Conservation (phyloP, 345 rosid genomes). For the Syzygium grande region DNA sequence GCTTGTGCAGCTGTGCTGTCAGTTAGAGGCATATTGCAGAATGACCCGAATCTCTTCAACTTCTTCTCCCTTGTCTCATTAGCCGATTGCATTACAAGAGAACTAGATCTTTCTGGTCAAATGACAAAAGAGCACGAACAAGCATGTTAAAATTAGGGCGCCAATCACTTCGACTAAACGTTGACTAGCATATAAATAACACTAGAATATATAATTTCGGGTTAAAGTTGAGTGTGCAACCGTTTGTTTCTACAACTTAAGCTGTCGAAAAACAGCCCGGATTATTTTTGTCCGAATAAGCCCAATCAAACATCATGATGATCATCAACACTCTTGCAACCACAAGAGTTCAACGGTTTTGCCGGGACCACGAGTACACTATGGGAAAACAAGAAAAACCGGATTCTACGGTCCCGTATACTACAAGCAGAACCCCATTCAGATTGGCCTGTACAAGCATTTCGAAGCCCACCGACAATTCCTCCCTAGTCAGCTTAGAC, state of each 20-base stretch:
- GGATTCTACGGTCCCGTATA: background rate
- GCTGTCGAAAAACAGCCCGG: background rate
- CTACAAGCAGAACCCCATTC: background rate
- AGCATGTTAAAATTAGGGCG: background rate
- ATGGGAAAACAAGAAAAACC: background rate
- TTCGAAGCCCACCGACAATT: background rate
- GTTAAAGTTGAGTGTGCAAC: background rate
- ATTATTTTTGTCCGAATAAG: background rate
- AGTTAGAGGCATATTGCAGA: conserved; percentile 41
- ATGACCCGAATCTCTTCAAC: conserved; percentile 38
- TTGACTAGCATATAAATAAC: background rate
- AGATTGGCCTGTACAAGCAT: background rate
- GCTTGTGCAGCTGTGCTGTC: conserved; percentile 29
- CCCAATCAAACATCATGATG: background rate
- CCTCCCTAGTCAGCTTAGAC: background rate
- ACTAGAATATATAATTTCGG: background rate
- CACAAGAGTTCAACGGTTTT: background rate
- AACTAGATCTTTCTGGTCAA: conserved; percentile 5
- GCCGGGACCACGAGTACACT: background rate
- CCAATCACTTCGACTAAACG: background rate
- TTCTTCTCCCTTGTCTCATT: conserved; percentile 32
- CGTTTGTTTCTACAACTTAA: background rate
- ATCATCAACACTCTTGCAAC: background rate
- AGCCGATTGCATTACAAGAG: conserved; percentile 50
- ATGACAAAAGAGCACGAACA: background rate